Conservation (phyloP, 2,329 filamentous ascomycete species). For the Fusarium luffae region DNA sequence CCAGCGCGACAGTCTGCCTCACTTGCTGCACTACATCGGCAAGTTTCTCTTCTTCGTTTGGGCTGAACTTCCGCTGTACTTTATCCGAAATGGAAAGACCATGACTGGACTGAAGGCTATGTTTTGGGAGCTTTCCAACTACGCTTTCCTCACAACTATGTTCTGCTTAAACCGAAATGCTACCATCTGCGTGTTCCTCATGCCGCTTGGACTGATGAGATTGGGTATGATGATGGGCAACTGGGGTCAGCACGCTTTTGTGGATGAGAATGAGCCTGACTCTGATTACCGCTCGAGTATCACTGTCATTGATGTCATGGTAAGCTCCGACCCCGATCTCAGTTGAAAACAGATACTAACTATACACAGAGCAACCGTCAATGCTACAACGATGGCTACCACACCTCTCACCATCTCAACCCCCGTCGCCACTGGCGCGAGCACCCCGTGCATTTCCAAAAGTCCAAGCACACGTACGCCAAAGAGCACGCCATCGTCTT, state of each 20-base stretch:
- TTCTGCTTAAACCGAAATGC: constrained; percentile 63
- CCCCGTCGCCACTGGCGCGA: constrained; percentile 84
- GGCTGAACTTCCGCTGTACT: constrained; percentile 80
- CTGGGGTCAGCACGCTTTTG: constrained; percentile 86
- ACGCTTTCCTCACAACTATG: constrained; percentile 63
- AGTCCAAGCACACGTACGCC: constrained; percentile 74
- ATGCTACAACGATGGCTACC: constrained; percentile 86
- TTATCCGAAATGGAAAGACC: constrained; percentile 70
- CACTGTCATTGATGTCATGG: constrained; percentile 80
- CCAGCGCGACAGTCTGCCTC: constrained; percentile 73
- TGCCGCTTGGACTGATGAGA: constrained; percentile 74
- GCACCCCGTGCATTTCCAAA: constrained; percentile 78
- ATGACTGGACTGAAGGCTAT: constrained; percentile 65
- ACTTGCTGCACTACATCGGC: constrained; percentile 78
- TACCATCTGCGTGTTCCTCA: constrained; percentile 71
- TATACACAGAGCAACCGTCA: constrained; percentile 75
- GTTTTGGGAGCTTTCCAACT: constrained; percentile 71
- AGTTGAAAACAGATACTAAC: not conserved
- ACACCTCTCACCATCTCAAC: constrained; percentile 84
- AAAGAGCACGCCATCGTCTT: constrained; percentile 78
- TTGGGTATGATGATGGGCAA: constrained; percentile 83
- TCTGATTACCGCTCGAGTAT: constrained; percentile 84
- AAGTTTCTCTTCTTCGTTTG: constrained; percentile 80
- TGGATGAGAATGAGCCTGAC: constrained; percentile 78
- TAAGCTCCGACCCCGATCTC: constrained; percentile 56